Evolutionary conservation across 1,284 basidiomycete genomes (phyloP).

Genomic region (Leccinum ponderosum): DNA sequence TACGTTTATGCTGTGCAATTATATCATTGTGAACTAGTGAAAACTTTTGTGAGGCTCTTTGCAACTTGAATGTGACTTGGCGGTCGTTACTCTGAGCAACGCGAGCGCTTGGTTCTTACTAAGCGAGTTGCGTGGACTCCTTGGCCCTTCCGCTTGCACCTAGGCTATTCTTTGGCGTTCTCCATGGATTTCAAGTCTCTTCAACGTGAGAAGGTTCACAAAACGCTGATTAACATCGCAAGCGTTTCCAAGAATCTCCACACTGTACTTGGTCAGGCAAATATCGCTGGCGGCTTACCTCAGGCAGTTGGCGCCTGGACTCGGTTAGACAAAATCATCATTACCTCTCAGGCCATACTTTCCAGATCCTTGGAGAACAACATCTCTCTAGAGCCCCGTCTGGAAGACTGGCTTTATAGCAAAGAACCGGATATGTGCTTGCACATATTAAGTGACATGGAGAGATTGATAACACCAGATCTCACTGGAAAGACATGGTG

Average conservation of each 20-base stretch:
- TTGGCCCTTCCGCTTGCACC: no score
- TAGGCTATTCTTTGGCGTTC: not conserved
- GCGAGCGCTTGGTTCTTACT: no score
- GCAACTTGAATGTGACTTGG: no score
- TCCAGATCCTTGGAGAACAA: not conserved
- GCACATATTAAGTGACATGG: constrained; percentile 1
- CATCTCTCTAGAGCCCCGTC: not conserved
- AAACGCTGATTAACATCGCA: constrained; percentile 4
- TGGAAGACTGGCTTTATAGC: constrained; percentile 6
- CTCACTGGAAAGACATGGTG: not conserved
- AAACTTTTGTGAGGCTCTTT: not conserved
- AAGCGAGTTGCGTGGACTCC: no score
- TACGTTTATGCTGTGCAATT: not conserved
- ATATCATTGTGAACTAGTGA: not conserved
- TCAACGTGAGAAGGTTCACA: not conserved
- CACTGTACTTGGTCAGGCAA: not conserved
- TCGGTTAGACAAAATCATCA: constrained; percentile 3
- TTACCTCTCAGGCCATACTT: constrained; percentile 3
- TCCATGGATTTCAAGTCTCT: not conserved
- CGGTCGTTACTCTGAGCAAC: no score
- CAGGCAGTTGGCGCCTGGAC: not conserved
- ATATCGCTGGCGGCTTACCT: not conserved
- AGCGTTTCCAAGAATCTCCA: not conserved
- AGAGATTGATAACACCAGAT: not conserved
- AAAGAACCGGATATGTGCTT: constrained; percentile 8